A percentile compares a stretch with the other conserved stretches of the same genome.
Conservation (phyloP, 2,329 filamentous ascomycete species). For the Penicillium brasilianum region DNA sequence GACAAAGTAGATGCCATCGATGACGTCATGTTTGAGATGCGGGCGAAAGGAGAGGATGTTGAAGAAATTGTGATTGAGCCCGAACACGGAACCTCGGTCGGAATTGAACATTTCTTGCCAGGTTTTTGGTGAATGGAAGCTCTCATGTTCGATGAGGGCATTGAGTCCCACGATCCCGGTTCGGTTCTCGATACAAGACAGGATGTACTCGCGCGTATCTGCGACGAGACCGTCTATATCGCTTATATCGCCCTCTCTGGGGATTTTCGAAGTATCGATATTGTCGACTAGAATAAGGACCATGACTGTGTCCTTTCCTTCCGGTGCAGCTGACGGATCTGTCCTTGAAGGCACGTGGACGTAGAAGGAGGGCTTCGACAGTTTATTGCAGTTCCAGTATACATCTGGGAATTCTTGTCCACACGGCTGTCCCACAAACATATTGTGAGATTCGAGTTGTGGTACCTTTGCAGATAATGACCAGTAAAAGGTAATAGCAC, state of each 20-base stretch:
- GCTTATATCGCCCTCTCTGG: background rate
- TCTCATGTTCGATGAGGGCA: constrained; percentile 4
- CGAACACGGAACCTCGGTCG: constrained; percentile 10
- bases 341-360: constrained; percentile 1
- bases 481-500: constrained; percentile 16
- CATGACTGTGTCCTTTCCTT: constrained; percentile 4
- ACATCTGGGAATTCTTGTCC: constrained; percentile 1
- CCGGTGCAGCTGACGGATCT: background rate
- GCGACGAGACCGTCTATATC: background rate
- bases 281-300: background rate
- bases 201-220: background rate
- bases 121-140: constrained; percentile 5
- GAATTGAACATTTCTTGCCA: constrained; percentile 13
- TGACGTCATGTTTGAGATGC: constrained; percentile 9
- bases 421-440: constrained; percentile 12
- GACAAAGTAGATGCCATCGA: constrained; percentile 12
- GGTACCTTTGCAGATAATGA: constrained; percentile 4
- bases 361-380: background rate
- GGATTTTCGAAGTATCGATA: background rate
- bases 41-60: constrained; percentile 16
- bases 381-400: background rate
- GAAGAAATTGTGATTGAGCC: constrained; percentile 14
- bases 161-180: background rate
- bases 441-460: constrained; percentile 15
- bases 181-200: background rate